Conservation (phyloP, 257 asterid genomes). For the Rehmannia glutinosa region DNA sequence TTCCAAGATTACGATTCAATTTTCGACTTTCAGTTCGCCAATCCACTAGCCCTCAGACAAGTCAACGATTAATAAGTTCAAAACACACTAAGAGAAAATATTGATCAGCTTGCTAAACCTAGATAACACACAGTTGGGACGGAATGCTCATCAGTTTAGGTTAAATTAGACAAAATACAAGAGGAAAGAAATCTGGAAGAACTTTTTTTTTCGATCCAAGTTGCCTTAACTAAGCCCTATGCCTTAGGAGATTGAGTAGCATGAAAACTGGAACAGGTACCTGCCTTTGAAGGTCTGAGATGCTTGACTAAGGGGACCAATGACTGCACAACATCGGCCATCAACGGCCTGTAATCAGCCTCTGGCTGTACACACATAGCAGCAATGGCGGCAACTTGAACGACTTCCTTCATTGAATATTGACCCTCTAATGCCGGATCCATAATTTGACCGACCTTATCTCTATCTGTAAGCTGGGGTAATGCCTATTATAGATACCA, state of each 20-base stretch:
- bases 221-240: not conserved
- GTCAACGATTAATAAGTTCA: not conserved
- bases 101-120: not conserved
- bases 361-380: conserved; percentile 93
- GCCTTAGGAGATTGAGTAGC: conserved; percentile 46
- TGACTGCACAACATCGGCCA: conserved; percentile 92
- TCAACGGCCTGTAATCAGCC: conserved; percentile 89
- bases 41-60: not conserved
- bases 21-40: too few relatives aligned
- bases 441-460: conserved; percentile 75
- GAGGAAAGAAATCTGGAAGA: not conserved
- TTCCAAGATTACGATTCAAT: too few relatives aligned
- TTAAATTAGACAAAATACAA: not conserved
- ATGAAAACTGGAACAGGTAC: conserved; percentile 34
- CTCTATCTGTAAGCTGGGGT: conserved; percentile 78
- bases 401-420: conserved; percentile 76
- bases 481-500: conserved; percentile 46
- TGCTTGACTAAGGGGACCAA: conserved; percentile 76
- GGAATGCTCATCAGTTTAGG: not conserved
- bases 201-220: too few relatives aligned
- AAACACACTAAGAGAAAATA: too few relatives aligned
- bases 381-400: conserved; percentile 91
- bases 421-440: conserved; percentile 82
- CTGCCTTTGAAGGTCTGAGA: conserved; percentile 36
- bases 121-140: not conserved